Percentiles rank a stretch among this genome's conserved stretches.
phyloP scores from a whole-genome alignment of 176 grass and related monocot genomes.

The Zea luxurians region DNA sequence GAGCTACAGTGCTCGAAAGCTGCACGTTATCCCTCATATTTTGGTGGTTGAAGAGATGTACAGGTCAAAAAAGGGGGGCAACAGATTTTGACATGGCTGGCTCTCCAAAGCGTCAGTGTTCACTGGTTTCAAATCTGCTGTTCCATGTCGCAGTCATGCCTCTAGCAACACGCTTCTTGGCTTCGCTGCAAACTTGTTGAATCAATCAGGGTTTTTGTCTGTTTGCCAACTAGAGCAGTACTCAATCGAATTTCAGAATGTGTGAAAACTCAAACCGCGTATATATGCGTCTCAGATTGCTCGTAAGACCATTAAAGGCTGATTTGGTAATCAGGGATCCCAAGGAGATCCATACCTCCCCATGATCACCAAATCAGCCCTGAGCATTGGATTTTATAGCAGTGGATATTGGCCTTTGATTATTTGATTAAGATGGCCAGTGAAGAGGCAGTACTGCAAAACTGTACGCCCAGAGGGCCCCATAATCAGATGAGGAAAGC shows the following conservation, averaged over 20 bases:
- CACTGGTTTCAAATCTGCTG: conserved; percentile 15
- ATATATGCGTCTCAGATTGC: conserved; percentile 2
- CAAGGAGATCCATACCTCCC: no score
- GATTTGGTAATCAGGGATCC: no score
- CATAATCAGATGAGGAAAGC: conserved; percentile 1
- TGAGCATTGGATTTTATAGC: not conserved
- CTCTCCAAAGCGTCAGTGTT: conserved; percentile 12
- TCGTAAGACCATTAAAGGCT: conserved; percentile 4
- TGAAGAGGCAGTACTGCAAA: not conserved
- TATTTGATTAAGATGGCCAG: not conserved
- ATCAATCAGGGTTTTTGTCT: conserved; percentile 18
- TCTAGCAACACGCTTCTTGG: conserved; percentile 23
- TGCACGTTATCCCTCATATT: not conserved
- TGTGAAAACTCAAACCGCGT: not conserved
- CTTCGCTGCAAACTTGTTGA: conserved; percentile 16
- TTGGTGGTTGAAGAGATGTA: not conserved
- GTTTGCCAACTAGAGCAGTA: conserved; percentile 19
- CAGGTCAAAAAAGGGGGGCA: not conserved
- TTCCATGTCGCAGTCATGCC: conserved; percentile 15
- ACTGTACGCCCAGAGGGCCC: not conserved
- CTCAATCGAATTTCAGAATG: not conserved
- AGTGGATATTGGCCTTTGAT: not conserved
- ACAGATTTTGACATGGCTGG: conserved; percentile 1
- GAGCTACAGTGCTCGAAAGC: conserved; percentile 31
- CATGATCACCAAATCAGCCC: no score